A percentile compares a stretch with the other conserved stretches of the same genome.
These are phyloP conservation scores for Lactifluus piperatus DNA, from an alignment of 768 basidiomycete genomes.

Conservation along the genomic window DNA sequence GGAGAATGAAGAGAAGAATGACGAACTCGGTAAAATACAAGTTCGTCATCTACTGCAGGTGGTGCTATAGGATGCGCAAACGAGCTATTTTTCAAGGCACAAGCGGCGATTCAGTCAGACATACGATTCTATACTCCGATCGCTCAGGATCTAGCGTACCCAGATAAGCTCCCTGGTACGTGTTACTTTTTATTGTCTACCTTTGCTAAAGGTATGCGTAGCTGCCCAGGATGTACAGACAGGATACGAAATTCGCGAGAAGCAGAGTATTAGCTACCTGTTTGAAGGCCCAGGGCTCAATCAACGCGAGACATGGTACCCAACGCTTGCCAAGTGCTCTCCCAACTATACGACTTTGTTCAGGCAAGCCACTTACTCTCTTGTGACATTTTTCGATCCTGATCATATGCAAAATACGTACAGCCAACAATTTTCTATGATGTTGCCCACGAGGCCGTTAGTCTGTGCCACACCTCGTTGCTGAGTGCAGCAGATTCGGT, in stretches of 20 bases:
- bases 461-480: slow-evolving; percentile 78
- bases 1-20: slow-evolving; percentile 30
- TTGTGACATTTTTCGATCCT: background rate
- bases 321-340: slow-evolving; percentile 58
- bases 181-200: slow-evolving; percentile 7
- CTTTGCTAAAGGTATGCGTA: slow-evolving; percentile 21
- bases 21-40: slow-evolving; percentile 53
- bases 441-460: slow-evolving; percentile 89
- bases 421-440: slow-evolving; percentile 95
- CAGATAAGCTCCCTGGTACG: slow-evolving; percentile 69
- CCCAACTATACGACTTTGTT: too few relatives aligned
- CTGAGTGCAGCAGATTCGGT: too few relatives aligned
- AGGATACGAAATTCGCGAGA: slow-evolving; percentile 47
- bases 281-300: too few relatives aligned
- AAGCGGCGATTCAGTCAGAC: slow-evolving; percentile 82
- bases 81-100: slow-evolving; percentile 90
- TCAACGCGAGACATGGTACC: slow-evolving; percentile 85
- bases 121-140: slow-evolving; percentile 77
- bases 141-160: slow-evolving; percentile 77
- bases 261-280: slow-evolving; percentile 58
- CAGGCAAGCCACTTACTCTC: too few relatives aligned
- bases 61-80: slow-evolving; percentile 94
- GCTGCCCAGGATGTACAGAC: slow-evolving; percentile 38
- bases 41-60: slow-evolving; percentile 77
- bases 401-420: background rate